Base-by-base conservation (phyloP, 2,329 filamentous ascomycete species). In the Orbilia javanica region DNA sequence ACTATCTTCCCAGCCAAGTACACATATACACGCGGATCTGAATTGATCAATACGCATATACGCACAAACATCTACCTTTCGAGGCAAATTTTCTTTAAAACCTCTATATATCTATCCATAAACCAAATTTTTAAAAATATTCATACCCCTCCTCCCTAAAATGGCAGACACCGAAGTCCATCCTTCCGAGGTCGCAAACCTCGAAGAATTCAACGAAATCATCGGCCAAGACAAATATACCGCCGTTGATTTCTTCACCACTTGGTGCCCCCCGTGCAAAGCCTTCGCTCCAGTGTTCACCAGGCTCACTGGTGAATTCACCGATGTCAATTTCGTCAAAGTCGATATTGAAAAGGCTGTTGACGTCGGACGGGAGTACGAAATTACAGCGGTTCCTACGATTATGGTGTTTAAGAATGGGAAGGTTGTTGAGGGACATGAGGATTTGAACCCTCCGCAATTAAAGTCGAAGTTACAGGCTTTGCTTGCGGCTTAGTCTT, bases 241-340 rank as follows among this genome's bases (percentile, higher is more conserved):
- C 79, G 85, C 86, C 77, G 83, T 88, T 79, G 88, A 90, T 82
- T 89, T 89, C 84, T 87, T 85, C 84, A 88, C 88, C 74, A 84
- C 86, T 81, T 90, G 89, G 89, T 90, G 88, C 84, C 86, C 85
- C 44, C 89, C 88, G 29, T 90, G 89, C 87, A 88, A 88, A 83
- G 84, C 85, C 80, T 89, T 90, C 82, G 87, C 87, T 22, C 88
- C 88, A 79, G 81, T 87, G 74, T 90, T 87, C 85, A 82, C 81
- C 75, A 84, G 86, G 81, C 85, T 89, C 65, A 86, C 88, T 53
- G 82, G 82, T 57, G 80, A 83, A 46, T 83, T 85, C 81, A 53
- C 80, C 36, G 83, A 84, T 50, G 85, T 87, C 60, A 85, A 86
- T 79, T 90, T 90, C 79, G 88, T 87, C 82, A 88, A 88, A 83